phyloP scores from a whole-genome alignment of 1,139 yeast species.

The Blastobotrys niveus region DNA sequence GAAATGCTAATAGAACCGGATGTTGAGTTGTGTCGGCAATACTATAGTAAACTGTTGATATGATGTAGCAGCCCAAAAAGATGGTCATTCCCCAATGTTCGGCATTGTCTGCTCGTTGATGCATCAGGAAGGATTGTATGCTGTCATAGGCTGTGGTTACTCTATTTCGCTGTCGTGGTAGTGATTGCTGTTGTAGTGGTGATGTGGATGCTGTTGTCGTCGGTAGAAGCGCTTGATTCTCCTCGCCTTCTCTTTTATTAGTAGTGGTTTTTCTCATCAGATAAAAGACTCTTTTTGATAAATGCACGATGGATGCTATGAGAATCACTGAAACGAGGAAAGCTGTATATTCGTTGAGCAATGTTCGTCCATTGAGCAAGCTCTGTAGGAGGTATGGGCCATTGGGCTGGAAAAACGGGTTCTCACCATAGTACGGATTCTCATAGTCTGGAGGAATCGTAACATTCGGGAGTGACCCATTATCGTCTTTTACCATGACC shows the following conservation, averaged over 20 bases:
- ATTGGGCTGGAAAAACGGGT: slow-evolving; percentile 10
- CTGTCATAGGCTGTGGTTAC: neutral
- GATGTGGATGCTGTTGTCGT: no score
- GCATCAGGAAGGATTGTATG: slow-evolving; percentile 14
- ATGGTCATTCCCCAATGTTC: slow-evolving; percentile 17
- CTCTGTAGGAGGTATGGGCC: slow-evolving; percentile 1
- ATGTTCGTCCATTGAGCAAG: slow-evolving; percentile 2
- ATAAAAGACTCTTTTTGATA: slow-evolving; percentile 1
- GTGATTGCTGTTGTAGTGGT: no score
- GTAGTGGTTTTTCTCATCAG: neutral
- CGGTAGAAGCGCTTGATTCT: no score
- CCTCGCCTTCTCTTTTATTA: neutral
- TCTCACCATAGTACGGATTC: slow-evolving; percentile 7
- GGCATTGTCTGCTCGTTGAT: slow-evolving; percentile 17
- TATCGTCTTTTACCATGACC: no score
- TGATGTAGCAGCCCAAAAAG: slow-evolving; percentile 15
- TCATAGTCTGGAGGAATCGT: no score
- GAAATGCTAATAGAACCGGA: slow-evolving; percentile 23
- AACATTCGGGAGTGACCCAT: no score
- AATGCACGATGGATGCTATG: neutral
- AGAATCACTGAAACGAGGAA: neutral
- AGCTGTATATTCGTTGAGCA: neutral
- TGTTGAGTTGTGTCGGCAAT: slow-evolving; percentile 16
- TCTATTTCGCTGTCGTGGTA: neutral
- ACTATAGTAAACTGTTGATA: slow-evolving; percentile 16